A percentile compares a stretch with the other conserved stretches of the same genome.
Conservation (phyloP, 2,329 filamentous ascomycete species). For the Scedosporium dehoogii region DNA sequence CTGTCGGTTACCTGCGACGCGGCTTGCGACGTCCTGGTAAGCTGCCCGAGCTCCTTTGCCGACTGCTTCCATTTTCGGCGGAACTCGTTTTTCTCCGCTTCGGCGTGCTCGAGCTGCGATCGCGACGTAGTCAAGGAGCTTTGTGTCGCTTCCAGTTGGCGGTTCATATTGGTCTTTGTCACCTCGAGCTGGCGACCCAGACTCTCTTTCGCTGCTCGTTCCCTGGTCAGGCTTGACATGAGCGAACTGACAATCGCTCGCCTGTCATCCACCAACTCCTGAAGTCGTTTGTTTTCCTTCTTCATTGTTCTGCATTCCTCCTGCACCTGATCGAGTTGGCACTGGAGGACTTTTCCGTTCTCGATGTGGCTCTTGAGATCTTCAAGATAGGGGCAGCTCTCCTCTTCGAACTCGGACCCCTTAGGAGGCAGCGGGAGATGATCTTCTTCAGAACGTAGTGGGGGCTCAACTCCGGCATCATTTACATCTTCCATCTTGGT, state of each 20-base stretch:
- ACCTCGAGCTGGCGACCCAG: too few relatives aligned
- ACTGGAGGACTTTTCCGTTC: not conserved
- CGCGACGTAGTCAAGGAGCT: too few relatives aligned
- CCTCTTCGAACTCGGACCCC: not conserved
- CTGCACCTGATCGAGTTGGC: not conserved
- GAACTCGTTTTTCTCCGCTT: not conserved
- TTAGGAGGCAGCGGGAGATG: not conserved
- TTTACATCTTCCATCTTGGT: not conserved
- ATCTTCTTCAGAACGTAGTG: not conserved
- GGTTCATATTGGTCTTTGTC: too few relatives aligned
- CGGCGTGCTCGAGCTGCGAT: not conserved
- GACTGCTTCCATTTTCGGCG: not conserved
- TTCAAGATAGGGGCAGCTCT: not conserved
- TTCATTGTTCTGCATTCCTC: not conserved
- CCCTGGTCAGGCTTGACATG: too few relatives aligned
- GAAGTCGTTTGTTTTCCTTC: not conserved
- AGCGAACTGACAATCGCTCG: too few relatives aligned
- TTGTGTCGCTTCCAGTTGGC: too few relatives aligned
- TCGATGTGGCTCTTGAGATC: not conserved
- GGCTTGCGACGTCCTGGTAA: not conserved
- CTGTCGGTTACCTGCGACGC: not conserved
- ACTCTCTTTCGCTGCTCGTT: too few relatives aligned
- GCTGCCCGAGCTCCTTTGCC: not conserved
- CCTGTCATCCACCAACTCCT: too few relatives aligned
- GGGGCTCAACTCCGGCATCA: not conserved